Conservation (phyloP, 1,139 yeast genomes). For the Candida pseudoviswanathii region DNA sequence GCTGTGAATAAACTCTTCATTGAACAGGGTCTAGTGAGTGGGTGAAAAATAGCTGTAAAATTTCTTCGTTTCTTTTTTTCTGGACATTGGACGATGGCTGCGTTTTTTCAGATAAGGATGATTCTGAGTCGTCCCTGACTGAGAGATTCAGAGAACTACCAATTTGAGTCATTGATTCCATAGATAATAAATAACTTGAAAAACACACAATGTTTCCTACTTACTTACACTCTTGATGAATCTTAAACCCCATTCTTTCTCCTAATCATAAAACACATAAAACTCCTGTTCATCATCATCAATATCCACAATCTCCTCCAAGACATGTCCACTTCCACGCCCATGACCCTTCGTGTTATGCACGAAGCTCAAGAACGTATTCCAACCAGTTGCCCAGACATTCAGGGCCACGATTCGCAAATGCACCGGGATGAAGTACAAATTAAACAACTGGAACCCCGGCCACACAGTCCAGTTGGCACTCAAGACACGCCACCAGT, state of each 20-base stretch:
- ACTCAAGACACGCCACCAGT: slow-evolving; percentile 47
- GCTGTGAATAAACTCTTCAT: slow-evolving; percentile 19
- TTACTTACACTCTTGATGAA: too few relatives aligned
- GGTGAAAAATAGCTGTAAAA: too few relatives aligned
- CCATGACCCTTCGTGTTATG: slow-evolving; percentile 51
- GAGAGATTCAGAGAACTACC: too few relatives aligned
- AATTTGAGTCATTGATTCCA: too few relatives aligned
- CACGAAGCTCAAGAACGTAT: slow-evolving; percentile 45
- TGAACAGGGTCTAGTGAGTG: too few relatives aligned
- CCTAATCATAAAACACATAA: slow-evolving; percentile 29
- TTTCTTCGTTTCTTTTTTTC: too few relatives aligned
- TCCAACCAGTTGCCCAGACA: slow-evolving; percentile 49
- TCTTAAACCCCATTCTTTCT: background rate
- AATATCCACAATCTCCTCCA: slow-evolving; percentile 45
- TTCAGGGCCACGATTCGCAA: slow-evolving; percentile 42
- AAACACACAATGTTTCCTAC: too few relatives aligned
- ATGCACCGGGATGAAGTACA: slow-evolving; percentile 44
- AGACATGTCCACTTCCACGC: slow-evolving; percentile 35
- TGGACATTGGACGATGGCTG: too few relatives aligned
- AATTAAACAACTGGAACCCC: slow-evolving; percentile 40
- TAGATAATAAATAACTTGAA: too few relatives aligned
- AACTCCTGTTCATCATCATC: slow-evolving; percentile 34
- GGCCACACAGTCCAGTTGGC: slow-evolving; percentile 53
- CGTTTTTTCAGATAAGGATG: too few relatives aligned
- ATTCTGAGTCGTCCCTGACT: too few relatives aligned